A percentile compares a stretch with the other conserved stretches of the same genome.
Conservation (phyloP, 768 basidiomycete species). For the Porphyrellus cyaneotinctus region DNA sequence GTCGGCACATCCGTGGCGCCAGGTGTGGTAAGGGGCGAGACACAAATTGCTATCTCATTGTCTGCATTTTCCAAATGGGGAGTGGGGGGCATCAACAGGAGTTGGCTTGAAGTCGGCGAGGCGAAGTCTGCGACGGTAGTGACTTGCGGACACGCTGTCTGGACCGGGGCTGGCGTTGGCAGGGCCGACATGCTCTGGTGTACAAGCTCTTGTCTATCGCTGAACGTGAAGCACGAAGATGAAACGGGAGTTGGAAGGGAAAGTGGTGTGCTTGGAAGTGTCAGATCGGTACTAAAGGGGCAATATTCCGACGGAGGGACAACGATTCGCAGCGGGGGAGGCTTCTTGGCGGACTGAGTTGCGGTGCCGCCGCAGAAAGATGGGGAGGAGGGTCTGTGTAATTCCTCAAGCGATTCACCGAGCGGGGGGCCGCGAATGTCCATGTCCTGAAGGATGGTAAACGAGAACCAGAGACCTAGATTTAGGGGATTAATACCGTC, state of each 20-base stretch:
- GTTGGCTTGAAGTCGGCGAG: conserved; percentile 29
- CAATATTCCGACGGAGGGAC: conserved; percentile 33
- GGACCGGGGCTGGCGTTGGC: conserved; percentile 7
- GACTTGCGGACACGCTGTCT: conserved; percentile 4
- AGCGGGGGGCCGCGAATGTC: conserved; percentile 1
- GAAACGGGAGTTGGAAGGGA: conserved; percentile 25
- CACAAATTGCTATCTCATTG: conserved; percentile 8
- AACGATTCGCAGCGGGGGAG: conserved; percentile 26
- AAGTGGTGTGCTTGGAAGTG: conserved; percentile 26
- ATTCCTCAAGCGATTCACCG: conserved; percentile 16
- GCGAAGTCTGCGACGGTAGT: conserved; percentile 12
- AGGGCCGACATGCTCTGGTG: conserved; percentile 6
- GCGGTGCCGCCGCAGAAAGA: conserved; percentile 7
- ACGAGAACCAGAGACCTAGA: not conserved
- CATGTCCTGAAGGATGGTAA: conserved; percentile 14
- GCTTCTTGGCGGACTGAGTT: conserved; percentile 15
- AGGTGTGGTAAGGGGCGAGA: conserved; percentile 11
- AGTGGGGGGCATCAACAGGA: conserved; percentile 26
- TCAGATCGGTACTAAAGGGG: conserved; percentile 32
- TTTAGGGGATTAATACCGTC: not conserved
- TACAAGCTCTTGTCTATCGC: conserved; percentile 11
- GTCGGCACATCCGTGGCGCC: conserved; percentile 1
- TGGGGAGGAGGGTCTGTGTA: not conserved
- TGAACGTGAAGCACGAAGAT: conserved; percentile 27
- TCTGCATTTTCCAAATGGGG: conserved; percentile 11